Conservation (phyloP, 129 eudicot genomes). For the Escallonia herrerae region DNA sequence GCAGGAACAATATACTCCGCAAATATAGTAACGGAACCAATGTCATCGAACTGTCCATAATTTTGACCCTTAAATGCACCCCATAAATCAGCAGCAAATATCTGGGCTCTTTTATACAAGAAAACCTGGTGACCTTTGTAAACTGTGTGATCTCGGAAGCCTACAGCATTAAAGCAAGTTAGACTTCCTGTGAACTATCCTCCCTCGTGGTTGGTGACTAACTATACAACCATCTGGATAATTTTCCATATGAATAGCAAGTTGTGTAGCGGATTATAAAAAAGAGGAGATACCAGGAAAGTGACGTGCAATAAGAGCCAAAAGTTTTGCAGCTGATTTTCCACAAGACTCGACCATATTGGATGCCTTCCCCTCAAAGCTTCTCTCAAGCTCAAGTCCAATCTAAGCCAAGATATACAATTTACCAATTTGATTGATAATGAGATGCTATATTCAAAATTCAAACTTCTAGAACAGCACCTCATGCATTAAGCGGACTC, state of each 20-base stretch:
- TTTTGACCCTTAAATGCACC: constrained; percentile 88
- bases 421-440: background rate
- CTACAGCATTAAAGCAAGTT: constrained; percentile 22
- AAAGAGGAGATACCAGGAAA: constrained; percentile 57
- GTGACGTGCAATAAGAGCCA: constrained; percentile 62
- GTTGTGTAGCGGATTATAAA: background rate
- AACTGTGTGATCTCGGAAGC: constrained; percentile 84
- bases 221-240: background rate
- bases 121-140: constrained; percentile 94
- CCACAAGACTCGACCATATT: constrained; percentile 68
- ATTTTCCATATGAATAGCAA: background rate
- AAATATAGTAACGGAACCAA: constrained; percentile 66
- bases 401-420: constrained; percentile 33
- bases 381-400: constrained; percentile 73
- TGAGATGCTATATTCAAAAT: background rate
- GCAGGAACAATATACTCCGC: constrained; percentile 96
- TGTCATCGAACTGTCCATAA: constrained; percentile 74
- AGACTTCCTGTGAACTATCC: background rate
- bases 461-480: constrained; percentile 21
- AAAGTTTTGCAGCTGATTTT: constrained; percentile 80
- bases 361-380: constrained; percentile 84
- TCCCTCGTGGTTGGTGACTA: background rate
- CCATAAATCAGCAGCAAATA: constrained; percentile 88
- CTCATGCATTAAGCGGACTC: constrained; percentile 83
- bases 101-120: constrained; percentile 84